phyloP scores from a whole-genome alignment of 345 rosid genomes.

The Turritis glabra region DNA sequence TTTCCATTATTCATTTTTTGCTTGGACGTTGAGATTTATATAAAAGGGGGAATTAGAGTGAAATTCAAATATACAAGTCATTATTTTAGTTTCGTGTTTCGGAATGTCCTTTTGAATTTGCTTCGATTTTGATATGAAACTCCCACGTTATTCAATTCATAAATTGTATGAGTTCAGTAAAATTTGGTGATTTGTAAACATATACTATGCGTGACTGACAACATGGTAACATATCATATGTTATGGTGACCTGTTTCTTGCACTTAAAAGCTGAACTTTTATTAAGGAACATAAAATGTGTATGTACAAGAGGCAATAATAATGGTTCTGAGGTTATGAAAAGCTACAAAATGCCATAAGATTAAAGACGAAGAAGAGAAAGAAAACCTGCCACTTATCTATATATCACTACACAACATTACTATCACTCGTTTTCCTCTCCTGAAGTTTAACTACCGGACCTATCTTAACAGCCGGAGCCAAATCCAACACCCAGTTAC shows the following conservation, averaged over 20 bases:
- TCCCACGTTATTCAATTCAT: neutral
- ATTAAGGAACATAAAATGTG: conserved; percentile 67
- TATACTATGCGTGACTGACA: too few relatives aligned
- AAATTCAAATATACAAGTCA: neutral
- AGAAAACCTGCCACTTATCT: conserved; percentile 34
- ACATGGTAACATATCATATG: neutral
- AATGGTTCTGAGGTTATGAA: conserved; percentile 49
- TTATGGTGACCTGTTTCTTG: neutral
- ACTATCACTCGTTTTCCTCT: conserved; percentile 42
- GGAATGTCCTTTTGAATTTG: neutral
- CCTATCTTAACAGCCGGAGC: conserved; percentile 47
- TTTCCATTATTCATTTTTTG: neutral
- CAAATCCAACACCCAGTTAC: conserved; percentile 38
- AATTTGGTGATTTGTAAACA: too few relatives aligned
- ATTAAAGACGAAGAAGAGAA: conserved; percentile 6
- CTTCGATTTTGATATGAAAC: neutral
- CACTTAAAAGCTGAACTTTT: conserved; percentile 46
- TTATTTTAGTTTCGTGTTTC: neutral
- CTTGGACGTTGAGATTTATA: neutral
- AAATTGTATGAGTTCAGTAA: neutral
- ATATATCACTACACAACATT: conserved; percentile 46
- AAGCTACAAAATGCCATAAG: conserved; percentile 49
- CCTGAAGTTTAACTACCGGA: conserved; percentile 47
- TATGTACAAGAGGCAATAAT: conserved; percentile 82
- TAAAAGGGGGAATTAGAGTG: neutral